Evolutionary conservation across 2,329 filamentous ascomycete species (phyloP).

Genomic region (Conoideocrella luteorostrata): DNA sequence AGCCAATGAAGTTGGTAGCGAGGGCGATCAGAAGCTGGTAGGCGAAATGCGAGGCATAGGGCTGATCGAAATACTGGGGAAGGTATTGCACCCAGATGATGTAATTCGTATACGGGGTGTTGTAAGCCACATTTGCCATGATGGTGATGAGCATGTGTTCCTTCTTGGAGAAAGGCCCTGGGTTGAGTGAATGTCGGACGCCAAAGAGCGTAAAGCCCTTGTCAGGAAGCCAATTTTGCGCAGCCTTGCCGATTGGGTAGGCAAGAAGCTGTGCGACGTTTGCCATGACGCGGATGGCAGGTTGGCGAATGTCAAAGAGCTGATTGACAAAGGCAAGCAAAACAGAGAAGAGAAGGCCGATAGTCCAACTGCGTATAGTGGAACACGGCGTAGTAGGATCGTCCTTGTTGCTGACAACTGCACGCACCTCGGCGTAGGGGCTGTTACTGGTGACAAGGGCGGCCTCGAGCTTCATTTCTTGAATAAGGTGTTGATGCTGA

Average conservation of each 20-base stretch:
- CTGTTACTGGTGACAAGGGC: slow-evolving; percentile 49
- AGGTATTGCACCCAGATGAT: slow-evolving; percentile 49
- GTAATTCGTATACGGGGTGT: slow-evolving; percentile 47
- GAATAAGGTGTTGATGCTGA: slow-evolving; percentile 40
- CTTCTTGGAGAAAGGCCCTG: slow-evolving; percentile 52
- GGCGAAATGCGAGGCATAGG: slow-evolving; percentile 42
- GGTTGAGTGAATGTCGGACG: slow-evolving; percentile 43
- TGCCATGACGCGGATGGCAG: slow-evolving; percentile 45
- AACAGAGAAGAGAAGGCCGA: slow-evolving; percentile 45
- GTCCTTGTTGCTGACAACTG: slow-evolving; percentile 51
- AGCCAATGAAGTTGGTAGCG: slow-evolving; percentile 53
- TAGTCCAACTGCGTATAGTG: slow-evolving; percentile 48
- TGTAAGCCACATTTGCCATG: slow-evolving; percentile 54
- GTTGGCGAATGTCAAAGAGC: slow-evolving; percentile 52
- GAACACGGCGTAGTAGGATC: slow-evolving; percentile 42
- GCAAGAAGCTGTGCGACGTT: slow-evolving; percentile 52
- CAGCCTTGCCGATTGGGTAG: slow-evolving; percentile 46
- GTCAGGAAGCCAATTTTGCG: slow-evolving; percentile 45
- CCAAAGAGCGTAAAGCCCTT: slow-evolving; percentile 40
- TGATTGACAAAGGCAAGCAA: slow-evolving; percentile 48
- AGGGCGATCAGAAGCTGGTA: slow-evolving; percentile 52
- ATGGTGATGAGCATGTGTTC: slow-evolving; percentile 57
- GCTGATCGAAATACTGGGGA: slow-evolving; percentile 48
- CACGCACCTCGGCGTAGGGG: slow-evolving; percentile 51
- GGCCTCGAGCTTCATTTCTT: slow-evolving; percentile 49